These are phyloP conservation scores for Biscogniauxia sp. DNA, from an alignment of 2,329 filamentous ascomycete species.

Conservation along the genomic window DNA sequence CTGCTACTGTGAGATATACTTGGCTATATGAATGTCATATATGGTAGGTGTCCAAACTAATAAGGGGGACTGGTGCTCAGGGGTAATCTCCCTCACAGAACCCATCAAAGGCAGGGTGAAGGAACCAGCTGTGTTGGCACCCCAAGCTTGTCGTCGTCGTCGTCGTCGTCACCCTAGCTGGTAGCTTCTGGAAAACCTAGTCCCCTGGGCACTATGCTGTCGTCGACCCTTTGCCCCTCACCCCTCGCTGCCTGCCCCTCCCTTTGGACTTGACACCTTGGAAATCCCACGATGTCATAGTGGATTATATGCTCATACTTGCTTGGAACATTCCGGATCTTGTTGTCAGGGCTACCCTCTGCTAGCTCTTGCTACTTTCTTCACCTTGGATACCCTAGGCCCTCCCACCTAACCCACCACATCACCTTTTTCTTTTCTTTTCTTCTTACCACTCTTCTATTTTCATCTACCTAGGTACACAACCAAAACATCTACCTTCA, in stretches of 20 bases:
- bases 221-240: background rate
- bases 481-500: background rate
- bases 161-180: background rate
- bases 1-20: background rate
- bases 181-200: background rate
- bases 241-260: background rate
- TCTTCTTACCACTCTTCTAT: background rate
- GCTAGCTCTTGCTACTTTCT: background rate
- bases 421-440: background rate
- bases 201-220: background rate
- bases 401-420: background rate
- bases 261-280: background rate
- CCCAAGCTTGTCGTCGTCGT: background rate
- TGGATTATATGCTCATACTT: background rate
- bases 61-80: background rate
- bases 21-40: background rate
- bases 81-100: background rate
- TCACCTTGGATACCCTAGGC: background rate
- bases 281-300: background rate
- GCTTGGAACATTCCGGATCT: background rate
- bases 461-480: background rate
- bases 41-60: background rate
- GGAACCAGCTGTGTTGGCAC: background rate
- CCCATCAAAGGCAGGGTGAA: background rate
- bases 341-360: background rate